Base-by-base conservation (phyloP, 164 flowering plant species). In the Cinnamomum chago region DNA sequence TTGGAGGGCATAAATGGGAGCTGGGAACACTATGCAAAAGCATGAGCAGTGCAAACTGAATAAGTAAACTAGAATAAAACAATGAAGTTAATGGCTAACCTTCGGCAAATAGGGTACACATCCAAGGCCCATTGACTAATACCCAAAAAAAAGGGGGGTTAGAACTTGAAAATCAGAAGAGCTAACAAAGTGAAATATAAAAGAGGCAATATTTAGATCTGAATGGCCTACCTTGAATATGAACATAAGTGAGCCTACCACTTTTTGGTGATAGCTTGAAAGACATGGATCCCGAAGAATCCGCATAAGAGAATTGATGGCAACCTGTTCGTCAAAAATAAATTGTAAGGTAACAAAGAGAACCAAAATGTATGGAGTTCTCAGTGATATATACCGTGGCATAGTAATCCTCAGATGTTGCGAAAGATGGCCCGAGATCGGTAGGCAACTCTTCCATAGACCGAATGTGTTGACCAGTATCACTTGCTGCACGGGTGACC, bases 381-480 rank as follows among this genome's bases (percentile, higher is more conserved):
- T 2, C 30, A 64, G 55, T 68, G 76, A 71, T 58, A 68, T 74
- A 52, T 85, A 96, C 99, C 83, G 97, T 96, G 28, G 99, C 86
- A 75, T 84, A 92, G 80, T 94, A 96, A 85, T 96, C 99, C 74
- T 96, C 99, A 47, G 98, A 91, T 74, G 97, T 89, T 1, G 95
- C 93, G 85, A 91, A 91, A 60, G 98, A 92, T 74, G 98, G 98
- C 91, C 97, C 90, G n/a, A 91, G 88, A 80, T 96, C 99, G 85
- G 81, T 82, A 27, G 97, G 90, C 58, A 92, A 75, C 67, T 96
- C 97, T 86, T 94, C 98, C 88, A 89, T 79, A 18, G 99, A 89
- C 13, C 80, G 87, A 67, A 93, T 86, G 72, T 90, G 98, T 78
- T 90, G 97, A 79, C 99, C 95, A 64, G 90, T 78, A 83, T 91